These are phyloP conservation scores for Triadica sebifera DNA, from an alignment of 345 rosid species.

Conservation along the genomic window DNA sequence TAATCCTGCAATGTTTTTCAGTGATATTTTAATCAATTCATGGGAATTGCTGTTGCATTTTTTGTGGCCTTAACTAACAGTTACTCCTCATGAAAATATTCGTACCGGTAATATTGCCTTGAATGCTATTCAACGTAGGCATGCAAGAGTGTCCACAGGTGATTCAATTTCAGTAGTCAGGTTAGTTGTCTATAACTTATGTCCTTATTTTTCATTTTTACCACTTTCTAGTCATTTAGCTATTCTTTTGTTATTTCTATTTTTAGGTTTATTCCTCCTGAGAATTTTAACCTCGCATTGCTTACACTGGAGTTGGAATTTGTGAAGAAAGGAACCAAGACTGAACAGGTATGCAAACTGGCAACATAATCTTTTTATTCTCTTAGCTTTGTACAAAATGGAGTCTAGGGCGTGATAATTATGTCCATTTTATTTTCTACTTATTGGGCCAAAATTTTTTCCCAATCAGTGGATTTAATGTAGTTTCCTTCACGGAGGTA, in stretches of 20 bases:
- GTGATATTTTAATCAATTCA: neutral
- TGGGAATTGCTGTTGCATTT: neutral
- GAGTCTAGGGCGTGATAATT: slow-evolving; percentile 3
- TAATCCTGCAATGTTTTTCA: slow-evolving; percentile 1
- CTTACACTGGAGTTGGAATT: slow-evolving; percentile 85
- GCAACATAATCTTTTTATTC: neutral
- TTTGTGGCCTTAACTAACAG: slow-evolving; percentile 48
- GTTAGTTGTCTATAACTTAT: slow-evolving; percentile 28
- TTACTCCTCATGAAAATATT: slow-evolving; percentile 73
- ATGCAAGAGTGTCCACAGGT: slow-evolving; percentile 80
- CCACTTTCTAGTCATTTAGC: neutral
- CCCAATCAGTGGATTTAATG: neutral
- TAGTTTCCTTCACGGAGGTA: slow-evolving; percentile 8
- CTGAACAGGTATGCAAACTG: slow-evolving; percentile 56
- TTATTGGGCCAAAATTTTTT: neutral
- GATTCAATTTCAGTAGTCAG: slow-evolving; percentile 66
- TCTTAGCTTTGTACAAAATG: neutral
- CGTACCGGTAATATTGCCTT: slow-evolving; percentile 60
- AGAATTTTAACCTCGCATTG: slow-evolving; percentile 67
- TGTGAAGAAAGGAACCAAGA: slow-evolving; percentile 85
- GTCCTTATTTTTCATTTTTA: neutral
- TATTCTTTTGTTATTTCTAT: neutral
- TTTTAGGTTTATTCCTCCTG: slow-evolving; percentile 77
- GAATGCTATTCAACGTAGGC: slow-evolving; percentile 86
- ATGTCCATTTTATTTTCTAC: neutral